Conservation (phyloP, 2,329 filamentous ascomycete species). For the Aureobasidium sp. region DNA sequence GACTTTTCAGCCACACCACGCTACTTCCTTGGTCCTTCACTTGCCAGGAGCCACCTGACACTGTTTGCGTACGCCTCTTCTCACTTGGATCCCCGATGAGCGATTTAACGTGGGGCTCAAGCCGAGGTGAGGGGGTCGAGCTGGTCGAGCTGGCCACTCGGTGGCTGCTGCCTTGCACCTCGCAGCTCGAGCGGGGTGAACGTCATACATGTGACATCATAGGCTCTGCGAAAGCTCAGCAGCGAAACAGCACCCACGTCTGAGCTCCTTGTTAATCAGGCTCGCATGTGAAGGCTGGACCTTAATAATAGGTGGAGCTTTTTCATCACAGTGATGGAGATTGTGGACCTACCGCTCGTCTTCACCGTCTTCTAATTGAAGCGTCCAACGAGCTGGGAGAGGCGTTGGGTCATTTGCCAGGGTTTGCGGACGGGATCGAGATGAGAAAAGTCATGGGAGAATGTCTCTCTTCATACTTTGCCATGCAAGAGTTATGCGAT, state of each 20-base stretch:
- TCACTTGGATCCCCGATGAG: not conserved
- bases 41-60: slow-evolving; percentile 8
- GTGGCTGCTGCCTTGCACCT: slow-evolving; percentile 3
- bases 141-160: not conserved
- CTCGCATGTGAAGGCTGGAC: slow-evolving; percentile 2
- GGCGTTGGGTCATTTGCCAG: not conserved
- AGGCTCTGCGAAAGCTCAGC: not conserved
- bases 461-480: not conserved
- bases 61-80: slow-evolving; percentile 5
- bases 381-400: not conserved
- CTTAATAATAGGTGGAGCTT: not conserved
- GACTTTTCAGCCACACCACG: not conserved
- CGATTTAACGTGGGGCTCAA: slow-evolving; percentile 8
- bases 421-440: slow-evolving; percentile 1
- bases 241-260: not conserved
- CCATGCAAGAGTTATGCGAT: not conserved
- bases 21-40: slow-evolving; percentile 5
- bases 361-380: slow-evolving; percentile 1
- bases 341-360: not conserved
- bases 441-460: not conserved
- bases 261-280: not conserved
- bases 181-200: not conserved
- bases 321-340: slow-evolving; percentile 1
- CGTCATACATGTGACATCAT: not conserved
- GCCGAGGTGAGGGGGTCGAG: slow-evolving; percentile 6